Evolutionary conservation across 345 rosid species (phyloP), one percentile per base, ranked within the genome.

Genomic region (Hibiscus mutabilis): DNA sequence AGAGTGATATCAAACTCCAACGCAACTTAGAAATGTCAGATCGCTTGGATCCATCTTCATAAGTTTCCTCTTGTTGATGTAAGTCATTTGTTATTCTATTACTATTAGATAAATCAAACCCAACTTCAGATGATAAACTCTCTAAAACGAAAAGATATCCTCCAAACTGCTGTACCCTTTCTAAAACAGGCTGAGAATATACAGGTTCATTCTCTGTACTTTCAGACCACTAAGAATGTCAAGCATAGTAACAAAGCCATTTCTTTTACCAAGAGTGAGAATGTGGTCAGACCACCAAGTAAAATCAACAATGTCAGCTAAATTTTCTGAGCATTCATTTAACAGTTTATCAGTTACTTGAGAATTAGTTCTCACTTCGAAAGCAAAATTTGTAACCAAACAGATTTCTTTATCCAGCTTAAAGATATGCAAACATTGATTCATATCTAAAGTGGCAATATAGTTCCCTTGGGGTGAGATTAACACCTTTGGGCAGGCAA

Each of bases 201-300:
- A 60, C 79, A 74, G 76, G 83, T 78, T 77, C 82, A 79, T 79
- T 81, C 75, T 89, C 88, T 75, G 79, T 73, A 87, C 72, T 73
- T 79, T 82, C 73, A 75, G 75, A 75, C 90, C 89, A 55, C 78
- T 79, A 74, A 64, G 72, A 63, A 86, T 69, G 84, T 92, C 90
- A 66, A 84, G 58, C 88, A 89, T 85, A 68, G 82, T 74, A 62
- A 92, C 35, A 35, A 51, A 69, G 55, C 96, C 96, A 16, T 82
- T 78, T 68, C 74, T 78, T 79, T 82, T 92, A 62, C 83, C 84
- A 74, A 92, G 63, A 75, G 89, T 68, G 76, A 95, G 75, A 75
- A 88, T 65, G 21, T 86, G 86, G 68, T 89, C 93, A 71, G 93
- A 90, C 97, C 97, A 95, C 99, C 97, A 95, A 61, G 97, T 84